Percentiles rank a stretch among this genome's conserved stretches.
These are phyloP conservation scores for Talaromyces thailandensis DNA, from an alignment of 495 filamentous ascomycete species.

Conservation along the genomic window DNA sequence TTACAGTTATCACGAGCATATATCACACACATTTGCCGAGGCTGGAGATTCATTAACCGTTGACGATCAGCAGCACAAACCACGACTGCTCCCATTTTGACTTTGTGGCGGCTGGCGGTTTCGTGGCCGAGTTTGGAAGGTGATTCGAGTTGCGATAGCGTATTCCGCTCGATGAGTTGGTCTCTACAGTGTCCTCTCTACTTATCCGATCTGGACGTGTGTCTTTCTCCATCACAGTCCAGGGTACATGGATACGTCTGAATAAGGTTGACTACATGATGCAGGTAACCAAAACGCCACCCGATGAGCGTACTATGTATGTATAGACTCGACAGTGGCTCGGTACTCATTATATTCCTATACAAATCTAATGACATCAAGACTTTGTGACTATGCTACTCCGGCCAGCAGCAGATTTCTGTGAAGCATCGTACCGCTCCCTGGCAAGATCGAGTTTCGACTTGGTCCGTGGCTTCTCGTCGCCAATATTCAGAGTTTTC, in stretches of 20 bases:
- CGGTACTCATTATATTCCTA: background rate
- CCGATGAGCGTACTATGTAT: background rate
- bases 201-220: no score
- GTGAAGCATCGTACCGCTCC: slow-evolving; percentile 24
- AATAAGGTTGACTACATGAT: background rate
- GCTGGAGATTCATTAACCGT: no score
- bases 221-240: no score
- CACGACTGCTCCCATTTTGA: background rate
- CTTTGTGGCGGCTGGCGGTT: background rate
- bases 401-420: slow-evolving; percentile 1
- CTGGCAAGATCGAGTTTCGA: slow-evolving; percentile 40
- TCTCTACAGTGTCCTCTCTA: background rate
- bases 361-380: background rate
- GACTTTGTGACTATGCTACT: background rate
- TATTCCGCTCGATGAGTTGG: background rate
- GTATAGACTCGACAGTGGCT: background rate
- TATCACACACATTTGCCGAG: background rate
- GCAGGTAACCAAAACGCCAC: background rate
- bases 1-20: background rate
- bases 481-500: slow-evolving; percentile 12
- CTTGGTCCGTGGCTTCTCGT: slow-evolving; percentile 25
- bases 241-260: no score
- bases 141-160: background rate
- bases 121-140: background rate
- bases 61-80: no score